Percentiles rank a stretch among this genome's conserved stretches.
phyloP scores from a whole-genome alignment of 805 yeast genomes.

The Starmerella scarabaei region DNA sequence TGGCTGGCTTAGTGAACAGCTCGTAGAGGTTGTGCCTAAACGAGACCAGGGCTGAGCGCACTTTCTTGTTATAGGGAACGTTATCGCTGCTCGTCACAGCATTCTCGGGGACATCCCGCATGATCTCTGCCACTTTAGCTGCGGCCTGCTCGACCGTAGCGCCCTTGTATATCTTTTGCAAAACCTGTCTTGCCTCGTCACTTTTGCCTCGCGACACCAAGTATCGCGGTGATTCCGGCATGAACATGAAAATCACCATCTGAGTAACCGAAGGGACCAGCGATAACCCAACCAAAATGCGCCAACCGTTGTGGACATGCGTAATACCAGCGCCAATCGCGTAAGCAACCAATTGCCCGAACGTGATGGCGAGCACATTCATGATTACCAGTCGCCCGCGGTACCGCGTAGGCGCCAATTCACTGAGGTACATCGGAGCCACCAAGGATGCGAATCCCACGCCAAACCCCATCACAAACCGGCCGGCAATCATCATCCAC shows the following conservation, averaged over 20 bases:
- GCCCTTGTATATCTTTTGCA: constrained; percentile 47
- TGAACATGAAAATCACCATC: constrained; percentile 59
- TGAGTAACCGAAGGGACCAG: constrained; percentile 77
- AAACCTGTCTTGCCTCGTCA: constrained; percentile 54
- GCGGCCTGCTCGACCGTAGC: constrained; percentile 54
- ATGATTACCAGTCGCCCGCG: constrained; percentile 85
- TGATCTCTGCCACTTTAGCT: constrained; percentile 48
- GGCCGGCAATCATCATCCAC: constrained; percentile 86
- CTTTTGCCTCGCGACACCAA: constrained; percentile 57
- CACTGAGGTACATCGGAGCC: constrained; percentile 88
- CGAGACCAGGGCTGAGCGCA: constrained; percentile 18
- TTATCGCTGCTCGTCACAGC: constrained; percentile 20
- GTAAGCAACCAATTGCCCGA: constrained; percentile 90
- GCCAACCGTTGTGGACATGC: constrained; percentile 73
- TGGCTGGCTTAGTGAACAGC: constrained; percentile 35
- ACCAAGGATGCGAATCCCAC: constrained; percentile 90
- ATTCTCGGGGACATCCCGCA: constrained; percentile 19
- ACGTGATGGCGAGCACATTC: constrained; percentile 80
- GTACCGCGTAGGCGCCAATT: constrained; percentile 81
- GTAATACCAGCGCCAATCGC: constrained; percentile 53
- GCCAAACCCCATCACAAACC: constrained; percentile 90
- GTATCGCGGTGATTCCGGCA: constrained; percentile 93
- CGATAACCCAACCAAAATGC: constrained; percentile 79
- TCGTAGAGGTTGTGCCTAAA: constrained; percentile 25
- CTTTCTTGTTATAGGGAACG: constrained; percentile 13